Percentiles rank a stretch among this genome's conserved stretches.
These are phyloP conservation scores for Sequoiadendron giganteum DNA, from an alignment of 75 land plant species.

Conservation along the genomic window DNA sequence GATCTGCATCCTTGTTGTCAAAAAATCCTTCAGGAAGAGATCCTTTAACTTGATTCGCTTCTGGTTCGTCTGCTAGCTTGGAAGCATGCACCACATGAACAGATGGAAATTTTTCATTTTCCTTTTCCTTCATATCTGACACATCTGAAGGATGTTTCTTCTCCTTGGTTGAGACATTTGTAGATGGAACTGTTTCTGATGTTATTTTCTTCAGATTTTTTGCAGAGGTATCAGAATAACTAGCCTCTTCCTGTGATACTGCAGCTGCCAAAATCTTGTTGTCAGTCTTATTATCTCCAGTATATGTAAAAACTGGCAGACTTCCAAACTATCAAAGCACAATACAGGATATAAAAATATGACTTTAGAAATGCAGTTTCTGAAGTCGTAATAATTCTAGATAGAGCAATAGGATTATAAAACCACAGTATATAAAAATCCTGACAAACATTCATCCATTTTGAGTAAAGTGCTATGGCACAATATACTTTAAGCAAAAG, in stretches of 20 bases:
- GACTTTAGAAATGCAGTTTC: neutral
- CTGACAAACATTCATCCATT: neutral
- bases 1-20: conserved; percentile 88
- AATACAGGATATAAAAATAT: neutral
- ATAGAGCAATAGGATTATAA: neutral
- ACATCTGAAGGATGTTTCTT: neutral
- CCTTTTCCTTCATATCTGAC: conserved; percentile 2
- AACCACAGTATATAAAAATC: neutral
- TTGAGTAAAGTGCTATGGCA: neutral
- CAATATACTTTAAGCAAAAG: neutral
- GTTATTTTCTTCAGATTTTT: conserved; percentile 6
- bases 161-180: conserved; percentile 9
- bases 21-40: conserved; percentile 88
- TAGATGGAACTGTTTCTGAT: conserved; percentile 1
- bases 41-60: conserved; percentile 35
- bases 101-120: neutral
- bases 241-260: neutral
- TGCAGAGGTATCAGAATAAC: neutral
- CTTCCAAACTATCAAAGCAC: neutral
- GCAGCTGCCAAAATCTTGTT: neutral
- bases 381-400: neutral
- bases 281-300: conserved; percentile 1
- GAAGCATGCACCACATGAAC: conserved; percentile 1
- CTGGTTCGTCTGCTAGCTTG: conserved; percentile 11
- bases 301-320: neutral